Evolutionary conservation across 345 rosid species (phyloP).

Genomic region (Murraya paniculata): DNA sequence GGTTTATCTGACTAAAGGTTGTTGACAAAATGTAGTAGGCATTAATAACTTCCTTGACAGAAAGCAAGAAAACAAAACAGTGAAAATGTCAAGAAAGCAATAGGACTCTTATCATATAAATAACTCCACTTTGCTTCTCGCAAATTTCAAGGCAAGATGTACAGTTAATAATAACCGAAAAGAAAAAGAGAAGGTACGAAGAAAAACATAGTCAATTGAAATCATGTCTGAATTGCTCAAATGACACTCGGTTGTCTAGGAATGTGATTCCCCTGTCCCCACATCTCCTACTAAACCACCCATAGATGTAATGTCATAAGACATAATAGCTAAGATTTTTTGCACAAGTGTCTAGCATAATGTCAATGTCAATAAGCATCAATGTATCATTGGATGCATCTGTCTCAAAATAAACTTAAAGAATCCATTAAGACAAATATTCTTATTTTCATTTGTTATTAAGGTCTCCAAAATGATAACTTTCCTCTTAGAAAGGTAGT

Average conservation of each 20-base stretch:
- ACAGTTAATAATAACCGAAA: background rate
- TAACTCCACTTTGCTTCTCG: background rate
- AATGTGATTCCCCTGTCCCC: too few species aligned
- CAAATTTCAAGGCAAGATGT: background rate
- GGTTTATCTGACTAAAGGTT: background rate
- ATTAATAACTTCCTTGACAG: background rate
- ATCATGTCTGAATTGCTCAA: too few species aligned
- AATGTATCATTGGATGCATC: background rate
- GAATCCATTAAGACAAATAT: background rate
- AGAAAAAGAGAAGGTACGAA: background rate
- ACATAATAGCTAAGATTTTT: background rate
- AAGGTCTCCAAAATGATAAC: background rate
- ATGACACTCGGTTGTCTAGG: too few species aligned
- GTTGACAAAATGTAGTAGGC: background rate
- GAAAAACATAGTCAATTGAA: background rate
- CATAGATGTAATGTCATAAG: too few species aligned
- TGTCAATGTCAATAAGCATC: background rate
- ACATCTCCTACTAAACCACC: too few species aligned
- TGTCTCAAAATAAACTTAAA: background rate
- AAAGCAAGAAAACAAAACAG: background rate
- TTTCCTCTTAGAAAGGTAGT: background rate
- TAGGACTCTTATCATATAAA: background rate
- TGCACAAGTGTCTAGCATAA: background rate
- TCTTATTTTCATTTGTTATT: background rate
- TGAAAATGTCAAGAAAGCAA: background rate